phyloP scores from a whole-genome alignment of 495 filamentous ascomycete species.

The Alectoria sarmentosa region DNA sequence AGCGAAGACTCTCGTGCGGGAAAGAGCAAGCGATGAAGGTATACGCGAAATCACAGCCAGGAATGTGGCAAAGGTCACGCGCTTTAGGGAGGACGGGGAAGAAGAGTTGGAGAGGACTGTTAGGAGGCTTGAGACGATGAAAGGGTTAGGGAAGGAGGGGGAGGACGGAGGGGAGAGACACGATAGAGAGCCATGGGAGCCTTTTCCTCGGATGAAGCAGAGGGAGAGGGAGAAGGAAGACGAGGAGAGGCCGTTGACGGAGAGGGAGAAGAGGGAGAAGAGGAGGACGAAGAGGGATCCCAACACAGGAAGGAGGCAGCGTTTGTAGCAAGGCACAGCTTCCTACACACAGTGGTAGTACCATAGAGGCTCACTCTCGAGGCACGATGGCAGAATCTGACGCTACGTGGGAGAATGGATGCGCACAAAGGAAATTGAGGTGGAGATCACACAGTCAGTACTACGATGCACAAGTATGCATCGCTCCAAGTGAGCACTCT shows the following conservation, averaged over 20 bases:
- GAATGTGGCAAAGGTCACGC: constrained; percentile 83
- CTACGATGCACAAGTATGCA: background rate
- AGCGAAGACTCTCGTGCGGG: constrained; percentile 64
- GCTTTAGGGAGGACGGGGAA: constrained; percentile 62
- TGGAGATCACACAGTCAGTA: background rate
- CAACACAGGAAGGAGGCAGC: constrained; percentile 1
- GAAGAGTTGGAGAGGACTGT: constrained; percentile 63
- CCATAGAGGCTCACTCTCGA: background rate
- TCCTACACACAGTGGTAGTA: background rate
- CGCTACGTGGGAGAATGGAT: background rate
- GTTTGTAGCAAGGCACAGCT: background rate
- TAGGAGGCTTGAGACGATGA: constrained; percentile 42
- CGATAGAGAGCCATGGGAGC: constrained; percentile 4
- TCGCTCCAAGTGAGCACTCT: background rate
- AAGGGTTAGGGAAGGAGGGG: constrained; percentile 20
- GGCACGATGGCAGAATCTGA: background rate
- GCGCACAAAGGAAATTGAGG: background rate
- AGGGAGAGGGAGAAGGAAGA: background rate
- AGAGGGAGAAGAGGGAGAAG: constrained; percentile 10
- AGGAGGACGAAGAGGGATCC: constrained; percentile 5
- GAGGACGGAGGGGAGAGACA: background rate
- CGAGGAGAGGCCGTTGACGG: background rate
- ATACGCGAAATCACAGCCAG: constrained; percentile 61
- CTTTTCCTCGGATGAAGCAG: constrained; percentile 4
- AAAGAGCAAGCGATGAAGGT: constrained; percentile 42